Evolutionary conservation across 495 filamentous ascomycete species (phyloP), one percentile per base, ranked within the genome.

Genomic region (Oleoguttula mirabilis): DNA sequence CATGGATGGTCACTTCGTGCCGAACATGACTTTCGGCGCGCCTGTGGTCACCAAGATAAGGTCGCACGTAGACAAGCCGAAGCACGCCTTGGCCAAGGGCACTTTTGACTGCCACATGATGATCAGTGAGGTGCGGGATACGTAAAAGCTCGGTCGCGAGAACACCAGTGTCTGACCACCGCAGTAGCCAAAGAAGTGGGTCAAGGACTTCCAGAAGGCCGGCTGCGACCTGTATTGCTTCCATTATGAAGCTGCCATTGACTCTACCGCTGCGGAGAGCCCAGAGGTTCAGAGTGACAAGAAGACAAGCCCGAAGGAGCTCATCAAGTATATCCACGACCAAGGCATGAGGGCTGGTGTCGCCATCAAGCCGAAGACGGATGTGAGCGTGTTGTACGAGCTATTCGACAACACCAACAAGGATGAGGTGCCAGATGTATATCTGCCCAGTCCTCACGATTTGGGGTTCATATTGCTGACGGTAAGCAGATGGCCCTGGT

Each of bases 21-120:
- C 90, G 3, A 98, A 98, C 65, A 86, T 98, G 60, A 96, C 90
- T 37, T 93, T 95, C 60, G 90, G 90, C 32, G 79, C 82, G 12
- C 90, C 90, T 5, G 86, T 96, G 16, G 90, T 98, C 7, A 86
- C 81, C 41, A 92, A 86, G 66, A 90, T 98, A 42, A 80, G 90
- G 27, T 70, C 72, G 28, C 79, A 92, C 54, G 86, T 98, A 41
- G 76, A 79, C 32, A 66, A 71, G 19, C 80, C 72, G 2, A 59
- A 54, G 31, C 48, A 63, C 44, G 63, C 67, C 25, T 62, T 76
- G 50, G 82, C 80, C 3, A 80, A 76, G 55, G 90, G 90, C 19
- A 94, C 90, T 21, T 98, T 98, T 55, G 90, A 98, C 64, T 98
- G 90, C 73, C 90, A 98, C 61, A 96, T 98, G 92, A 98, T 98